A percentile compares a stretch with the other conserved stretches of the same genome.
phyloP scores from a whole-genome alignment of 305 asterid species.

The Solanum aculeatissimum region DNA sequence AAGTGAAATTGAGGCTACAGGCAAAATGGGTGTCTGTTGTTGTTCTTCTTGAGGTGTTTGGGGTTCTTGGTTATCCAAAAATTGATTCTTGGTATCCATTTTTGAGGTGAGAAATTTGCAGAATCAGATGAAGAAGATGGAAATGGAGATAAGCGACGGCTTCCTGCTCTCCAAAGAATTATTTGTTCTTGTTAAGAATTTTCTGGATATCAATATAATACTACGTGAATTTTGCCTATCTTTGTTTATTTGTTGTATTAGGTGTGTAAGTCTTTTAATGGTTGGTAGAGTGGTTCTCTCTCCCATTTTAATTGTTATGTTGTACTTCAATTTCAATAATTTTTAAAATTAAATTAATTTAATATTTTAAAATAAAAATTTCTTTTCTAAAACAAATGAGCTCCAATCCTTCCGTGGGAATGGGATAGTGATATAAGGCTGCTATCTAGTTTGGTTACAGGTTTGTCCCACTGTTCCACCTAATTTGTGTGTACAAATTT shows the following conservation, averaged over 20 bases:
- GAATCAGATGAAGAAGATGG: background rate
- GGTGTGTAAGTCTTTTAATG: background rate
- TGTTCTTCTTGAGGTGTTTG: background rate
- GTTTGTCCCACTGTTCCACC: background rate
- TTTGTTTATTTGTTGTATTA: background rate
- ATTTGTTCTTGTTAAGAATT: background rate
- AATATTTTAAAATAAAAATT: too few relatives aligned
- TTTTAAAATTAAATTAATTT: too few relatives aligned
- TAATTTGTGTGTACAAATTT: background rate
- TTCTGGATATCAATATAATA: background rate
- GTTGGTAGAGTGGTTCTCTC: background rate
- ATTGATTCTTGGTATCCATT: background rate
- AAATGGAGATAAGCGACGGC: background rate
- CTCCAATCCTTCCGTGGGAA: too few relatives aligned
- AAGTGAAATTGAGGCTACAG: constrained; percentile 66
- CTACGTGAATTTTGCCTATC: background rate
- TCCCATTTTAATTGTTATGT: too few relatives aligned
- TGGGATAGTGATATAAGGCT: background rate
- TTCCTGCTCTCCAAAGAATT: background rate
- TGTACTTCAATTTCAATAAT: too few relatives aligned
- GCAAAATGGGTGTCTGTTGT: background rate
- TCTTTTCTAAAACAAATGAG: too few relatives aligned
- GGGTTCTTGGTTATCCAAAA: background rate
- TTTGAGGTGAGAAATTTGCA: background rate
- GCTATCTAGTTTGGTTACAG: background rate